Percentiles rank a stretch among this genome's conserved stretches.
phyloP scores from a whole-genome alignment of 2,329 filamentous ascomycete species.

The Penicillium sp. region DNA sequence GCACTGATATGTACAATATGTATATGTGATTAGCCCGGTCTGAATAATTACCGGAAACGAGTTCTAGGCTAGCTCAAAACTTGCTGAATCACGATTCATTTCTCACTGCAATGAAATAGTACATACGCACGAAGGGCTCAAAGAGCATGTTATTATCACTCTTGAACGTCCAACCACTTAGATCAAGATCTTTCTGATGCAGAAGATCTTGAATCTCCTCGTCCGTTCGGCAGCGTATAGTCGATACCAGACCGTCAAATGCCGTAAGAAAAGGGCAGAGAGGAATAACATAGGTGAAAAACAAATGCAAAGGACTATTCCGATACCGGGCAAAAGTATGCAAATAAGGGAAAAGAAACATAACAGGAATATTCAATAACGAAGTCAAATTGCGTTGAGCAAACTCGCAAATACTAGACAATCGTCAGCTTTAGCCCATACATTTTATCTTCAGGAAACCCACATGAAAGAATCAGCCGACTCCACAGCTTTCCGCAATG shows the following conservation, averaged over 20 bases:
- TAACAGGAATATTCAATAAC: background rate
- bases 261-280: background rate
- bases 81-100: background rate
- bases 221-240: background rate
- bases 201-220: background rate
- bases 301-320: background rate
- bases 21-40: no score
- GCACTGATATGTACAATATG: background rate
- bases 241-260: background rate
- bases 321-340: background rate
- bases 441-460: background rate
- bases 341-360: background rate
- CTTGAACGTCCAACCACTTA: background rate
- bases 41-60: no score
- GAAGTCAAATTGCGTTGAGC: background rate
- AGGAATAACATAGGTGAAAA: background rate
- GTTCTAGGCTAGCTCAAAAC: background rate
- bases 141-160: background rate
- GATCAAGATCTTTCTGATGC: background rate
- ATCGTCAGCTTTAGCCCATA: background rate
- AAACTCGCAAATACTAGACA: background rate
- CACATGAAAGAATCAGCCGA: background rate
- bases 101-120: background rate
- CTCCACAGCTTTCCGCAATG: background rate
- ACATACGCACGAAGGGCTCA: background rate